These are phyloP conservation scores for Desmodesmus armatus DNA, from an alignment of 139 green algal genomes.

Conservation along the genomic window DNA sequence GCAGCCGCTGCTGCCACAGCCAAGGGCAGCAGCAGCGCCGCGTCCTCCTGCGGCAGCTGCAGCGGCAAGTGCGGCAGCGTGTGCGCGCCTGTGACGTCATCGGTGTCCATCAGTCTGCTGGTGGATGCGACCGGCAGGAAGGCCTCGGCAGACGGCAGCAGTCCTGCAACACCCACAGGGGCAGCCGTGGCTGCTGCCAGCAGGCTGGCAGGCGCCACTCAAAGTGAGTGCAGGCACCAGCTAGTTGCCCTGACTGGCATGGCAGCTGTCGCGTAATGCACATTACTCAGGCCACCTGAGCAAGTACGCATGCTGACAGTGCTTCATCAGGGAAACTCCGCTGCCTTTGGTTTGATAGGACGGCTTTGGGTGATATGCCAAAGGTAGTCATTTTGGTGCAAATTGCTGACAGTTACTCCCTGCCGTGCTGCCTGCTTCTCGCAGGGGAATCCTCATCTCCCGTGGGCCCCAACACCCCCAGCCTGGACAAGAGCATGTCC, in stretches of 20 bases:
- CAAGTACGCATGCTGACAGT: too few relatives aligned
- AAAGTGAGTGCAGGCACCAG: conserved; percentile 7
- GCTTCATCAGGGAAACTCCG: too few relatives aligned
- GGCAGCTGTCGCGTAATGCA: too few relatives aligned
- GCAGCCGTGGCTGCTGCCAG: background rate
- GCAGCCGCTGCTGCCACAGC: conserved; percentile 6
- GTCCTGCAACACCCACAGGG: background rate
- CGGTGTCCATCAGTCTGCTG: conserved; percentile 15
- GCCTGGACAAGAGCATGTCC: conserved; percentile 24
- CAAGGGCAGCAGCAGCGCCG: conserved; percentile 6
- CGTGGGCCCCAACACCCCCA: background rate
- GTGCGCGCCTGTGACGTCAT: background rate
- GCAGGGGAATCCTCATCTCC: background rate
- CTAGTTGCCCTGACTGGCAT: background rate
- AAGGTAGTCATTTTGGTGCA: background rate
- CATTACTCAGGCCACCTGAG: background rate
- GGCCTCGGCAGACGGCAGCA: background rate
- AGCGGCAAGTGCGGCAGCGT: background rate
- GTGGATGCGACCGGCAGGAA: conserved; percentile 18
- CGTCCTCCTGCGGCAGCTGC: background rate
- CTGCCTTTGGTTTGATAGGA: background rate
- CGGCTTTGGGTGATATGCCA: background rate
- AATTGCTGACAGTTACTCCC: background rate
- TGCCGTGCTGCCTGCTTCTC: background rate
- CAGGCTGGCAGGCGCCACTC: background rate